These are phyloP conservation scores for Phytophthora pseudosyringae DNA, from an alignment of 352 stramenopile species.

Conservation along the genomic window DNA sequence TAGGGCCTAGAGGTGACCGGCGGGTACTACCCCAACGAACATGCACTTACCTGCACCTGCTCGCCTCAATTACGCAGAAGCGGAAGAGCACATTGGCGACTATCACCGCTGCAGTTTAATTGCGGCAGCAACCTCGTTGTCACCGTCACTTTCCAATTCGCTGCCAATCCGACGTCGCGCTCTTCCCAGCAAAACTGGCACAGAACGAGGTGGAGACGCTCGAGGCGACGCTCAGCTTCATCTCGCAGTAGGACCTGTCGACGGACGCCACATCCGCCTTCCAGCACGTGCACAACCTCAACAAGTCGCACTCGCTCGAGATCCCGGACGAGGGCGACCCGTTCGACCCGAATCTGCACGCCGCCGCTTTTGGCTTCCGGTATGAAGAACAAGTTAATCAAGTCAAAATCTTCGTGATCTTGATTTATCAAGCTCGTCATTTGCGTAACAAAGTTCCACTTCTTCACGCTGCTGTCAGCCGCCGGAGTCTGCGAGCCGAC, in stretches of 20 bases:
- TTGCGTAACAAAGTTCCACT: no score
- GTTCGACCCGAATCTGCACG: conserved; percentile 20
- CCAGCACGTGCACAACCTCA: conserved; percentile 22
- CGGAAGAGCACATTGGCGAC: no score
- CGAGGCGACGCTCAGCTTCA: conserved; percentile 32
- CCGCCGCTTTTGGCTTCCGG: background rate
- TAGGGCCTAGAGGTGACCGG: no score
- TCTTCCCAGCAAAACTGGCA: conserved; percentile 8
- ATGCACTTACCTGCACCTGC: no score
- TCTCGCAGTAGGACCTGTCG: conserved; percentile 30
- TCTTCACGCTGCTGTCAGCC: background rate
- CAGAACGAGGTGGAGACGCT: conserved; percentile 34
- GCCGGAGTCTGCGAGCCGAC: background rate
- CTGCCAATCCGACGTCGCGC: conserved; percentile 1
- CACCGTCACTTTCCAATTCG: conserved; percentile 22
- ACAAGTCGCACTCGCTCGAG: conserved; percentile 30
- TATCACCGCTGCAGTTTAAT: no score
- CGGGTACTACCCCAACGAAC: no score
- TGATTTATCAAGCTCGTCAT: no score
- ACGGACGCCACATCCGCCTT: conserved; percentile 19
- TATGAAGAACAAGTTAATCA: no score
- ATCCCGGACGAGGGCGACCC: conserved; percentile 8
- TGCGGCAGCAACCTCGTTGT: background rate
- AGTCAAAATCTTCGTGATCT: no score
- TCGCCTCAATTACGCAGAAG: no score